Conservation (phyloP, 2,329 filamentous ascomycete genomes). For the Xylariaceae sp. region DNA sequence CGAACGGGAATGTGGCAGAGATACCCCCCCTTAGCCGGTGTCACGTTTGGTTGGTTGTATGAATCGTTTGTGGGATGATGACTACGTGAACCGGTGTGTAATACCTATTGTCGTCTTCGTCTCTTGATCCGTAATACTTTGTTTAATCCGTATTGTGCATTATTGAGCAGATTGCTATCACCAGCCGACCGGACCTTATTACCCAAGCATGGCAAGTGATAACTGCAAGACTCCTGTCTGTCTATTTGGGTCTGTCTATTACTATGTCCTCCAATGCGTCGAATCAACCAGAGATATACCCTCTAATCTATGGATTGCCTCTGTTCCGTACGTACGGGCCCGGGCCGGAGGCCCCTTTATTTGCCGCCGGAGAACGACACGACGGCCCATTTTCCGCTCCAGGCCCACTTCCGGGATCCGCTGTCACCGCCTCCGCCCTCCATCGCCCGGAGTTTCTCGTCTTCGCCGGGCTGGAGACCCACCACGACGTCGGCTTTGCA, state of each 20-base stretch:
- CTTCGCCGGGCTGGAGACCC: conserved; percentile 72
- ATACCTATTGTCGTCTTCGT: conserved; percentile 2
- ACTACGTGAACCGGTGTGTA: not conserved
- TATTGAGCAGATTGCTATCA: not conserved
- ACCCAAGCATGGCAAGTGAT: not conserved
- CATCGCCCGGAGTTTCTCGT: conserved; percentile 68
- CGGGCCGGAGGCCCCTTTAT: conserved; percentile 12
- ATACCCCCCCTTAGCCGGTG: not conserved
- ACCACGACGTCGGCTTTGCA: conserved; percentile 97
- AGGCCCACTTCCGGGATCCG: conserved; percentile 79
- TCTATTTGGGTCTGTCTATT: not conserved
- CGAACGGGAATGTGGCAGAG: not conserved
- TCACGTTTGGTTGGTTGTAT: not conserved
- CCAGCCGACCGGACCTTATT: not conserved
- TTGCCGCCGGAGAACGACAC: conserved; percentile 76
- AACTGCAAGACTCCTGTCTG: not conserved
- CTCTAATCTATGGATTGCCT: not conserved
- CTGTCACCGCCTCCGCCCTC: conserved; percentile 67
- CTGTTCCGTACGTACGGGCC: not conserved
- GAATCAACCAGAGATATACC: not conserved
- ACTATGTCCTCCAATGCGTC: not conserved
- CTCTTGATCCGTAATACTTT: conserved; percentile 1
- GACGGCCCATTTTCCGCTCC: conserved; percentile 96
- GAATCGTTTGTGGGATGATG: not conserved
- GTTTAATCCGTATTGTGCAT: not conserved